Evolutionary conservation across 2,329 filamentous ascomycete genomes (phyloP).

Genomic region (Chaetomium sp.): DNA sequence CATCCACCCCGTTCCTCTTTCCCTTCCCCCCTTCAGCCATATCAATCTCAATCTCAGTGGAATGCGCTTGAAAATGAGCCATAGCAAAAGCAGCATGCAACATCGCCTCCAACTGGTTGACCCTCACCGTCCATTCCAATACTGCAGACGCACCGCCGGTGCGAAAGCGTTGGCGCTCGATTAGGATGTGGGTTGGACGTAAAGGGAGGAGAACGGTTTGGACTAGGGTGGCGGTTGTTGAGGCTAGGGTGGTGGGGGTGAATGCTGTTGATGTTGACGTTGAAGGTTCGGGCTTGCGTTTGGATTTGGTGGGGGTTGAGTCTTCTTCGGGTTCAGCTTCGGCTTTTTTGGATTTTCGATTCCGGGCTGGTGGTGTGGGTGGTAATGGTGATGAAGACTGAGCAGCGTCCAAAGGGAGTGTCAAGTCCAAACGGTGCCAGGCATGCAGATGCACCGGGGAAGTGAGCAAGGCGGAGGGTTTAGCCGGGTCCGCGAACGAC

Average conservation of each 20-base stretch:
- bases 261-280: background rate
- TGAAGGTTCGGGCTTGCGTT: background rate
- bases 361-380: too few species aligned
- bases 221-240: constrained; percentile 30
- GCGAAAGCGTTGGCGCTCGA: constrained; percentile 57
- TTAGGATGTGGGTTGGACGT: constrained; percentile 62
- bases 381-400: too few species aligned
- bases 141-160: constrained; percentile 58
- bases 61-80: constrained; percentile 27
- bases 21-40: constrained; percentile 18
- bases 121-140: constrained; percentile 74
- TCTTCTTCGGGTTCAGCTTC: background rate
- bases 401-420: constrained; percentile 13
- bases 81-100: constrained; percentile 63
- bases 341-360: constrained; percentile 1
- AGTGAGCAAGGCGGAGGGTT: background rate
- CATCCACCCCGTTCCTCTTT: constrained; percentile 34
- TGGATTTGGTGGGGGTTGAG: background rate
- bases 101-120: constrained; percentile 79
- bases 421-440: constrained; percentile 24
- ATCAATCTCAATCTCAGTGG: background rate
- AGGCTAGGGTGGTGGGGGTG: constrained; percentile 31
- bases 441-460: constrained; percentile 16
- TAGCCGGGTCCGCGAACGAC: background rate
- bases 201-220: constrained; percentile 37